A percentile compares a stretch with the other conserved stretches of the same genome.
phyloP scores from a whole-genome alignment of 1,139 yeast genomes.

The Yamadazyma trypodendri region DNA sequence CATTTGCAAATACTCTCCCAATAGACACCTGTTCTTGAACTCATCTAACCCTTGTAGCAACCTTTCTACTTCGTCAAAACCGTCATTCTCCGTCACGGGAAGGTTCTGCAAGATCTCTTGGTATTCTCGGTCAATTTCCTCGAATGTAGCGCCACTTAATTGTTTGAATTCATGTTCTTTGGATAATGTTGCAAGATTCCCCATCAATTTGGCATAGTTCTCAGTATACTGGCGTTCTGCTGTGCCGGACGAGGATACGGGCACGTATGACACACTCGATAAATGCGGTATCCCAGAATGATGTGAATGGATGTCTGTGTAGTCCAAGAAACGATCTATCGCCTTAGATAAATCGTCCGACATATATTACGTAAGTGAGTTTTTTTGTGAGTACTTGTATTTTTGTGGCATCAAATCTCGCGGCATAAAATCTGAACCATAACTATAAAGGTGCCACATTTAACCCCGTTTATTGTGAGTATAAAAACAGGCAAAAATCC shows the following conservation, averaged over 20 bases:
- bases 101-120: slow-evolving; percentile 11
- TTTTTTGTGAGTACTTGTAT: too few relatives aligned
- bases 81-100: slow-evolving; percentile 3
- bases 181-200: slow-evolving; percentile 28
- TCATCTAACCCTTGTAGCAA: background rate
- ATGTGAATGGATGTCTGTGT: slow-evolving; percentile 23
- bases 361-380: slow-evolving; percentile 2
- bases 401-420: background rate
- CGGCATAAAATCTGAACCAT: background rate
- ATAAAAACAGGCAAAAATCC: slow-evolving; percentile 2
- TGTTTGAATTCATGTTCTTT: slow-evolving; percentile 26
- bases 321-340: slow-evolving; percentile 13
- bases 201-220: slow-evolving; percentile 21
- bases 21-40: slow-evolving; percentile 26
- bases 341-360: slow-evolving; percentile 13
- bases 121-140: slow-evolving; percentile 15
- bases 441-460: slow-evolving; percentile 3
- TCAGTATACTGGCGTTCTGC: slow-evolving; percentile 19
- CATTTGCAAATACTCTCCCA: slow-evolving; percentile 25
- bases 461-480: background rate
- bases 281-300: slow-evolving; percentile 28
- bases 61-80: background rate
- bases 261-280: slow-evolving; percentile 5
- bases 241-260: background rate
- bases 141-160: slow-evolving; percentile 15